Percentiles rank a stretch among this genome's conserved stretches.
Evolutionary conservation across 1,284 basidiomycete species (phyloP).

Genomic region (Grifola frondosa): DNA sequence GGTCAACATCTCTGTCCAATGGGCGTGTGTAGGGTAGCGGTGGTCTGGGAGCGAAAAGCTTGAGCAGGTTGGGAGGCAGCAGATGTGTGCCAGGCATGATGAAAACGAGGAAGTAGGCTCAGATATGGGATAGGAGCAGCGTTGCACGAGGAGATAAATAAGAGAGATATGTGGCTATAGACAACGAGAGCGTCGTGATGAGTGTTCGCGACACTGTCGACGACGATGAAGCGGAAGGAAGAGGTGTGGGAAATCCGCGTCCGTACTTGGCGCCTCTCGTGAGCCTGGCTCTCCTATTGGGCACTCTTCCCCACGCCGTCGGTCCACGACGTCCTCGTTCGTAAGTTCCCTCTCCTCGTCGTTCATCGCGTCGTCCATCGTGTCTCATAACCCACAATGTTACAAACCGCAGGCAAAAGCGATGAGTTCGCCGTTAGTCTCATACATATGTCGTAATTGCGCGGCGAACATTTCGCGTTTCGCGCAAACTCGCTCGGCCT

Average conservation of each 20-base stretch:
- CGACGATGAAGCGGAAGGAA: not conserved
- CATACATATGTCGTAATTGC: slow-evolving; percentile 22
- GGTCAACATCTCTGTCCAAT: slow-evolving; percentile 78
- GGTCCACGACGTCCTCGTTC: not conserved
- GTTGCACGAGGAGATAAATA: not conserved
- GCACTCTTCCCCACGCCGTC: too few relatives aligned
- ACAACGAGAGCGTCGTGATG: too few relatives aligned
- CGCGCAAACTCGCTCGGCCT: slow-evolving; percentile 17
- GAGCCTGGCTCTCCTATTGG: not conserved
- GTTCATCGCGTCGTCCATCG: not conserved
- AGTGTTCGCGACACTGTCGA: not conserved
- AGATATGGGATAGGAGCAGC: not conserved
- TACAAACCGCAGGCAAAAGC: slow-evolving; percentile 11
- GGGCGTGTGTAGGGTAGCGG: slow-evolving; percentile 84
- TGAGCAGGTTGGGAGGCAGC: slow-evolving; percentile 90
- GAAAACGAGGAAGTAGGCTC: slow-evolving; percentile 2
- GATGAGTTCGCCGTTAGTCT: slow-evolving; percentile 5
- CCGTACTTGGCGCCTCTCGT: not conserved
- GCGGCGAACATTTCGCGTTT: slow-evolving; percentile 11
- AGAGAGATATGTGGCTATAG: too few relatives aligned
- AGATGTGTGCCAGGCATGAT: slow-evolving; percentile 82
- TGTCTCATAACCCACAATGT: not conserved
- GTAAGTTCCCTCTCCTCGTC: slow-evolving; percentile 2
- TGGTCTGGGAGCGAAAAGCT: slow-evolving; percentile 91
- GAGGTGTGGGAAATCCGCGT: not conserved